These are phyloP conservation scores for Fusarium coffeatum DNA, from an alignment of 2,329 filamentous ascomycete genomes.

Conservation along the genomic window DNA sequence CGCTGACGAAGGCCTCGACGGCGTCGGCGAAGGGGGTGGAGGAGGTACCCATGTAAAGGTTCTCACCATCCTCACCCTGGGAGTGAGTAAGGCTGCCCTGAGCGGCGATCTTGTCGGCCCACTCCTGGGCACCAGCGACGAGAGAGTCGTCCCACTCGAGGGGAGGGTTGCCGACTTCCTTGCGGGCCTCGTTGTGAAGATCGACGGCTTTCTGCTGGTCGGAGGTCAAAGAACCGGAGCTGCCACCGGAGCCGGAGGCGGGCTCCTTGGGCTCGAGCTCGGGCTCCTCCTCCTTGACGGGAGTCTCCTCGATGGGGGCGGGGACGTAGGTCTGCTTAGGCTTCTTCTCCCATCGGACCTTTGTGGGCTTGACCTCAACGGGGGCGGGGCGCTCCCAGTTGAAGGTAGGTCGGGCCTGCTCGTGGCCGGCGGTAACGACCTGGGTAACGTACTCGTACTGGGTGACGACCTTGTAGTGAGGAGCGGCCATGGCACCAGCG, in stretches of 20 bases:
- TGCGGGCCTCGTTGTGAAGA: conserved; percentile 44
- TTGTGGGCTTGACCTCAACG: neutral
- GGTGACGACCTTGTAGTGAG: conserved; percentile 24
- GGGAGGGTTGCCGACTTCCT: conserved; percentile 32
- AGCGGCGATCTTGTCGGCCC: conserved; percentile 39
- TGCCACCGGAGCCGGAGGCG: neutral
- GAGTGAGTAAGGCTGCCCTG: conserved; percentile 40
- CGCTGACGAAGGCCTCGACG: conserved; percentile 37
- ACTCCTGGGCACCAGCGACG: conserved; percentile 40
- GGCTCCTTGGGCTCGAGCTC: conserved; percentile 2
- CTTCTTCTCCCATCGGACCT: conserved; percentile 8
- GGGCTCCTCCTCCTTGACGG: neutral
- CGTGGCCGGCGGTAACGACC: conserved; percentile 26
- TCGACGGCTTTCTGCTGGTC: conserved; percentile 43
- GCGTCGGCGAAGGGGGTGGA: conserved; percentile 33
- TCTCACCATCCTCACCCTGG: conserved; percentile 38
- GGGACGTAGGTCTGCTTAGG: conserved; percentile 7
- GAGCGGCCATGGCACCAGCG: conserved; percentile 36
- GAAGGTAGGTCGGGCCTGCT: neutral
- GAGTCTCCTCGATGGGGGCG: no score
- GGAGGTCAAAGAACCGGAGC: conserved; percentile 25
- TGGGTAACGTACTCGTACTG: conserved; percentile 31
- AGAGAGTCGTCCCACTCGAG: conserved; percentile 42
- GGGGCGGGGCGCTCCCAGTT: neutral
- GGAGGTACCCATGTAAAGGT: conserved; percentile 40